Base-by-base conservation (phyloP, 2,329 filamentous ascomycete genomes). In the Colletotrichum chlorophyti region DNA sequence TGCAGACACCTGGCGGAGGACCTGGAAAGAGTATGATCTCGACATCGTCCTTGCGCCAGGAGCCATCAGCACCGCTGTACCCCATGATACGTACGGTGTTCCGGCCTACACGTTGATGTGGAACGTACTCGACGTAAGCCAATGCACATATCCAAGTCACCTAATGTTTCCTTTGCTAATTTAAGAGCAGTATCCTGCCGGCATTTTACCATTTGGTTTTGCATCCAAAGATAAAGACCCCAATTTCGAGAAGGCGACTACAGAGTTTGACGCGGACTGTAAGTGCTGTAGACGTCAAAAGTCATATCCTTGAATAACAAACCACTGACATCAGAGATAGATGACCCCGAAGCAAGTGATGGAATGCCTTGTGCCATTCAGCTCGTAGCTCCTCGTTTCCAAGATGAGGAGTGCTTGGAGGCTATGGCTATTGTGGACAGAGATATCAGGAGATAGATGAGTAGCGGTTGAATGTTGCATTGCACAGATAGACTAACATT, bases 121-220 rank as follows among this genome's bases (percentile, higher is more conserved):
- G 66, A 87, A 85, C 58, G 19, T 84, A 8, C 63, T 85, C 5
- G 79, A 85, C 66, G 80, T 79, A 64, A 69, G 78, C 71, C 24
- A 12, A 17, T 1, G 23, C 24, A 6, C 9, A 5, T 15, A 21
- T 38, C 60, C 35, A 61, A 38, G 48, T 6, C 5, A 0, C 3
- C 43, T n/a, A 29, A 26, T 53, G 9, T 4, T 15, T 8, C 14
- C 5, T 11, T 29, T 29, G 15, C 29, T 61, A 14, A 59, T 14
- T n/a, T 3, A 2, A 1, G 2, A 2, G 3, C 7, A 81, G 77
- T 83, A 80, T 64, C 82, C 82, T 3, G 75, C 79, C 3, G 81
- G 77, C 7, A 74, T 82, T 2, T 70, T 85, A 48, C 79, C 78
- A 0, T 79, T 73, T 53, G 70, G 73, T 3, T 74, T 68, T 14